phyloP scores from a whole-genome alignment of 1,139 yeast genomes.

The Ashbya aceris region DNA sequence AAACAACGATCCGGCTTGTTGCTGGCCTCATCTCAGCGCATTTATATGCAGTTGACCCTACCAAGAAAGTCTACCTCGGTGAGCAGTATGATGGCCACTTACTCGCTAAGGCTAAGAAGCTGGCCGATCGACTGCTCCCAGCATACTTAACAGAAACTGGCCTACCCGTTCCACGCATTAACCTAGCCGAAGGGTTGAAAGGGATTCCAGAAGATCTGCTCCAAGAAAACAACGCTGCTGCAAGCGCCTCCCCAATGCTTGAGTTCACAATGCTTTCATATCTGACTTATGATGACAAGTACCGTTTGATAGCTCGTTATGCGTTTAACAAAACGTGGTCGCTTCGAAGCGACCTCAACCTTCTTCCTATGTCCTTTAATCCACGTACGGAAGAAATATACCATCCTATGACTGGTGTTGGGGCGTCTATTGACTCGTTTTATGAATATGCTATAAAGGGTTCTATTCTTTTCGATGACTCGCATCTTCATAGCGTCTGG shows the following conservation, averaged over 20 bases:
- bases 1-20: slow-evolving; percentile 65
- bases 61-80: slow-evolving; percentile 36
- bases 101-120: slow-evolving; percentile 56
- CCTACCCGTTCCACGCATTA: slow-evolving; percentile 67
- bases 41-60: slow-evolving; percentile 53
- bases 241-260: slow-evolving; percentile 72
- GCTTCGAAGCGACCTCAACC: slow-evolving; percentile 48
- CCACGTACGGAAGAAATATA: slow-evolving; percentile 49
- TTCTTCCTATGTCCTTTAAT: slow-evolving; percentile 73
- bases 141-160: slow-evolving; percentile 54
- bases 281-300: slow-evolving; percentile 63
- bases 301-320: slow-evolving; percentile 50
- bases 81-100: slow-evolving; percentile 58
- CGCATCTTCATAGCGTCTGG: slow-evolving; percentile 52
- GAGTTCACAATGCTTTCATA: slow-evolving; percentile 69
- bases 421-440: slow-evolving; percentile 90
- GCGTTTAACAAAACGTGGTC: slow-evolving; percentile 71
- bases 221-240: slow-evolving; percentile 74
- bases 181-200: slow-evolving; percentile 44
- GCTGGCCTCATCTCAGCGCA: slow-evolving; percentile 79
- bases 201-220: slow-evolving; percentile 29
- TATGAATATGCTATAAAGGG: slow-evolving; percentile 82
- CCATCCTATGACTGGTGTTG: slow-evolving; percentile 65
- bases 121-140: slow-evolving; percentile 58
- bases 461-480: slow-evolving; percentile 63